Evolutionary conservation across 1,284 basidiomycete genomes (phyloP), one percentile per base, ranked within the genome.

Genomic region (Pascua guehoae): DNA sequence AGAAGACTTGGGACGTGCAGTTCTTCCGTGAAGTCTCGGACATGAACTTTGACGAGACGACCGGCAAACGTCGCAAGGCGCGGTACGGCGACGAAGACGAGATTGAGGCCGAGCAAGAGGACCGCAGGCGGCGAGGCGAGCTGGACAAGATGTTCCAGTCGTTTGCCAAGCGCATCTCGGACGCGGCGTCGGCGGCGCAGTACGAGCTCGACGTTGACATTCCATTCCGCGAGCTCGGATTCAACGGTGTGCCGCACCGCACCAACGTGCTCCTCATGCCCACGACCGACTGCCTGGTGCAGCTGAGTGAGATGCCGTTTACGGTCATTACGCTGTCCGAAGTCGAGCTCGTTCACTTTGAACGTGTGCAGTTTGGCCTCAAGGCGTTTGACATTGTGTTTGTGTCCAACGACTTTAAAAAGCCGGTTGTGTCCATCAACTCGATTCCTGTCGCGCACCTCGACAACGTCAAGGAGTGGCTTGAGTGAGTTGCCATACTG

Each of bases 21-120:
- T 98, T 98, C 78, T 96, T 90, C 81, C 89, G 96, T 24, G 96
- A 99, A 79, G 96, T 94, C 2, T 91, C 91, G 0, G 96, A 99
- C 70, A 92, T 95, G 41, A 91, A 95, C 65, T 98, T 98, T 71
- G 96, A 98, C 71, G 96, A 98, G 78, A 97, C 94, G 0, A 78
- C 76, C 11, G 98, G 98, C 72, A 86, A 93, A 65, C 98, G 98
- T 78, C 86, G 96, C 60, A 94, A 96, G 78, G 91, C 95, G 65
- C 86, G 94, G 54, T 97, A 96, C 70, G 95, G 95, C 43, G 96
- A 98, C 72, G 96, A 98, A 76, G 96, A 99, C 74, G 96, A 98
- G 79, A 94, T 98, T 63, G 95, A 98, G 80, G 88, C 96, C 78
- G 96, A 98, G 74, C 95, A 98, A 73, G 92, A 95, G 74, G 96